Evolutionary conservation across 345 rosid species (phyloP).

Genomic region (Eucalyptus marginata): DNA sequence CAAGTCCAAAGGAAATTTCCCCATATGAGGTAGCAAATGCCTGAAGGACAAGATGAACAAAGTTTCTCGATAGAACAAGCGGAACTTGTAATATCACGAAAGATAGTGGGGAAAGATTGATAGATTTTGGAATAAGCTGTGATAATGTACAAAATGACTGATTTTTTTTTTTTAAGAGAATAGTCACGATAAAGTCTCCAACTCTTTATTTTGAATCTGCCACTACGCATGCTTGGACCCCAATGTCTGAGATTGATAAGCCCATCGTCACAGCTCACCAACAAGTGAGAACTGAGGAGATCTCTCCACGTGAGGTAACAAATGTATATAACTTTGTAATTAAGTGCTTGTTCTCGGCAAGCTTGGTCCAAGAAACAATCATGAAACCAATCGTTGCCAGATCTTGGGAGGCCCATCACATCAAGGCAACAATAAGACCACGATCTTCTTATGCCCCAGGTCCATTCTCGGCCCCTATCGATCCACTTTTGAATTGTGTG

Average conservation of each 20-base stretch:
- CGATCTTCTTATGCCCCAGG: not conserved
- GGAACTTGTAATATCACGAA: not conserved
- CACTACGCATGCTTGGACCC: not conserved
- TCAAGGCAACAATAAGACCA: not conserved
- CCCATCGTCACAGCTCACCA: not conserved
- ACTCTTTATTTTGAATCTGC: not conserved
- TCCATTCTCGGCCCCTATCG: not conserved
- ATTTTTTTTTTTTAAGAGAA: too few relatives aligned
- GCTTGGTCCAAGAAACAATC: not conserved
- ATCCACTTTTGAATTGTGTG: not conserved
- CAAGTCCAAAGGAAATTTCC: not conserved
- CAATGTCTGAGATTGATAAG: rapidly evolving
- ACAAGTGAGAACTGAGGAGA: not conserved
- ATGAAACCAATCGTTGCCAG: too few relatives aligned
- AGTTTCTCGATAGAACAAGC: rapidly evolving
- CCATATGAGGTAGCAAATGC: not conserved
- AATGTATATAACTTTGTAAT: not conserved
- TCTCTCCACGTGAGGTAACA: not conserved
- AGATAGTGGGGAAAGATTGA: not conserved
- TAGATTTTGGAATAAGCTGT: not conserved
- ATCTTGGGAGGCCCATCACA: not conserved
- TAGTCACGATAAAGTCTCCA: not conserved
- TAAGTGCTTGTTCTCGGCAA: not conserved
- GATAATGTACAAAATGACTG: not conserved
- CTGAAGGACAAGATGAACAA: not conserved